A percentile compares a stretch with the other conserved stretches of the same genome.
Conservation (phyloP, 768 basidiomycete genomes). For the Saitozyma podzolica region DNA sequence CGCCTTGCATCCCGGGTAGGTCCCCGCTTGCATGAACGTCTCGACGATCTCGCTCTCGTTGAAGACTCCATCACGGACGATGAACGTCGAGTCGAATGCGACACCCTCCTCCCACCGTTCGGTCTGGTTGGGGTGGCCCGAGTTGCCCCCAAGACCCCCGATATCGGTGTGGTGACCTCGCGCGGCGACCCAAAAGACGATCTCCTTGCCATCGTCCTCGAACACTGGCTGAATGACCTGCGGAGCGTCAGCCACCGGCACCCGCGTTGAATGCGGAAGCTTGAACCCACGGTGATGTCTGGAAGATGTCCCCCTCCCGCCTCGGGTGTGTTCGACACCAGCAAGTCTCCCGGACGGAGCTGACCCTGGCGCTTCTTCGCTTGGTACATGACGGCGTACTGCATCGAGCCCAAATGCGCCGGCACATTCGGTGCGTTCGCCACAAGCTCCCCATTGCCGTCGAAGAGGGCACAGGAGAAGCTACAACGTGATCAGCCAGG, state of each 20-base stretch:
- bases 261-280: too few species aligned
- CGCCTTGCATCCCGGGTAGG: conserved; percentile 32
- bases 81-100: conserved; percentile 10
- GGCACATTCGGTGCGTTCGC: conserved; percentile 47
- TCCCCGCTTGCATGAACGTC: conserved; percentile 29
- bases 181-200: conserved; percentile 69
- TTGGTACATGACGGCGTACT: conserved; percentile 34
- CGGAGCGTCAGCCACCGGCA: background rate
- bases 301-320: conserved; percentile 30
- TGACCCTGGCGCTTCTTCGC: conserved; percentile 15
- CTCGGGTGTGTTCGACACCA: conserved; percentile 31
- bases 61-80: conserved; percentile 23
- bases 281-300: conserved; percentile 19
- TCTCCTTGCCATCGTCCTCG: conserved; percentile 55
- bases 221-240: conserved; percentile 36
- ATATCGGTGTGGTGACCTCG: conserved; percentile 86
- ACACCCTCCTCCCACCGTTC: conserved; percentile 21
- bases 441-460: conserved; percentile 78
- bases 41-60: conserved; percentile 23
- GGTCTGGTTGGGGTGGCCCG: conserved; percentile 48
- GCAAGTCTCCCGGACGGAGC: conserved; percentile 28
- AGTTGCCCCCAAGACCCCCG: conserved; percentile 69
- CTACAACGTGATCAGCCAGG: conserved; percentile 10
- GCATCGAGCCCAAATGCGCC: conserved; percentile 35
- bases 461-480: conserved; percentile 85